phyloP scores from a whole-genome alignment of 495 filamentous ascomycete species.

The Penicillium pancosmium region DNA sequence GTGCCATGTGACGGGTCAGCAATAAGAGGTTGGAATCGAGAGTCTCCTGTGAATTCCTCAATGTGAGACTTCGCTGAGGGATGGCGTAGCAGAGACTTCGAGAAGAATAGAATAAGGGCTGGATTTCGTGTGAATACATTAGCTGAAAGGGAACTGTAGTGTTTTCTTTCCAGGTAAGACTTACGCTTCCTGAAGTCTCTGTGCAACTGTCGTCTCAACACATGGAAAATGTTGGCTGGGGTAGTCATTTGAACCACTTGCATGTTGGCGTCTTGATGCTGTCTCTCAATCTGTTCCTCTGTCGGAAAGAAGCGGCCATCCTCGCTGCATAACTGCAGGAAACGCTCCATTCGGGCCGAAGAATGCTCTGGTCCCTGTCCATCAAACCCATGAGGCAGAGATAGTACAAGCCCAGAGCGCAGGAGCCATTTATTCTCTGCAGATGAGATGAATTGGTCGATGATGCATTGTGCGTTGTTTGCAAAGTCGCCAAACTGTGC shows the following conservation, averaged over 20 bases:
- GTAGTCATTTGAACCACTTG: conserved; percentile 94
- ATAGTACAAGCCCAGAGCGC: conserved; percentile 91
- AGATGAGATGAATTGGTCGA: conserved; percentile 97
- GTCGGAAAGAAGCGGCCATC: conserved; percentile 91
- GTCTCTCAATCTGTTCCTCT: conserved; percentile 85
- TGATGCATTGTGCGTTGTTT: conserved; percentile 98
- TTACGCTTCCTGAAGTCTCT: conserved; percentile 98
- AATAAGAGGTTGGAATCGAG: conserved; percentile 96
- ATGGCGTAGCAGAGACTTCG: conserved; percentile 90
- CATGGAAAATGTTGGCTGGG: conserved; percentile 93
- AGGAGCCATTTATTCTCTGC: conserved; percentile 99
- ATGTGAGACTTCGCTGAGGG: conserved; percentile 84
- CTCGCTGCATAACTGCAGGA: conserved; percentile 96
- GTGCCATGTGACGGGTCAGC: conserved; percentile 79
- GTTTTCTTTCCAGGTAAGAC: conserved; percentile 62
- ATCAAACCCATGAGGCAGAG: conserved; percentile 95
- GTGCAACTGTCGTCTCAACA: conserved; percentile 95
- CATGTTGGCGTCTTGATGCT: conserved; percentile 99
- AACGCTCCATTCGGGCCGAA: conserved; percentile 95
- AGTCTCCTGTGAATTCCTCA: conserved; percentile 85
- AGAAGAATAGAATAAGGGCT: conserved; percentile 97
- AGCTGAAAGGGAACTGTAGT: neutral
- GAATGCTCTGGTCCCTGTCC: conserved; percentile 98
- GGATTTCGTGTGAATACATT: conserved; percentile 47
- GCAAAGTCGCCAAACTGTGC: conserved; percentile 99